Conservation (phyloP, 1,284 basidiomycete genomes). For the Thecaphora thlaspeos region DNA sequence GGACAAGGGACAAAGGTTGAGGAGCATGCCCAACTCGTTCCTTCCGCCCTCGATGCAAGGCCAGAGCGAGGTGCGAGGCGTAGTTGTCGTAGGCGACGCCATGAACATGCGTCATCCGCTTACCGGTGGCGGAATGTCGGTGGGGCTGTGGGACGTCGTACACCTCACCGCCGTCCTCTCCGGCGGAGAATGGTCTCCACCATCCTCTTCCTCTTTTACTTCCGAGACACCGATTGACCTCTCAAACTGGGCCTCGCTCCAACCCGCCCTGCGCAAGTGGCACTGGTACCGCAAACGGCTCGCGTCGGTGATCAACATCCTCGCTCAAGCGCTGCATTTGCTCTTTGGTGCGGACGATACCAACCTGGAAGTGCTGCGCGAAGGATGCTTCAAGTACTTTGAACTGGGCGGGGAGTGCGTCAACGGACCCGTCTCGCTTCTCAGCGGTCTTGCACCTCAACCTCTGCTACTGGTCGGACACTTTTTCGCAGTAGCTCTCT, state of each 20-base stretch:
- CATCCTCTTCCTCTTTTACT: slow-evolving; percentile 5
- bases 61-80: slow-evolving; percentile 66
- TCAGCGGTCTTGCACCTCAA: slow-evolving; percentile 67
- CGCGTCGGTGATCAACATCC: slow-evolving; percentile 54
- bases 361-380: slow-evolving; percentile 76
- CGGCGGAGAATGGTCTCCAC: slow-evolving; percentile 42
- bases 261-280: slow-evolving; percentile 45
- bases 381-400: slow-evolving; percentile 97
- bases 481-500: slow-evolving; percentile 94
- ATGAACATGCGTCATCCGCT: slow-evolving; percentile 99
- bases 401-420: slow-evolving; percentile 87
- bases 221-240: slow-evolving; percentile 28
- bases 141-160: slow-evolving; percentile 55
- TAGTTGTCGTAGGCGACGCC: slow-evolving; percentile 86
- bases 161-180: slow-evolving; percentile 50
- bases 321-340: slow-evolving; percentile 55
- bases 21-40: slow-evolving; percentile 95
- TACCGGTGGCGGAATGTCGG: slow-evolving; percentile 69
- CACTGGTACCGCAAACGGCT: slow-evolving; percentile 55
- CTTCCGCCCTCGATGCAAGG: slow-evolving; percentile 83
- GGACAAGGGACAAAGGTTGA: slow-evolving; percentile 51
- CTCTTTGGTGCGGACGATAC: slow-evolving; percentile 63
- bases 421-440: slow-evolving; percentile 71
- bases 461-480: slow-evolving; percentile 79
- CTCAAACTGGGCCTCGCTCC: slow-evolving; percentile 35